phyloP scores from a whole-genome alignment of 2,329 filamentous ascomycete species.

The Orbilia ellipsospora region DNA sequence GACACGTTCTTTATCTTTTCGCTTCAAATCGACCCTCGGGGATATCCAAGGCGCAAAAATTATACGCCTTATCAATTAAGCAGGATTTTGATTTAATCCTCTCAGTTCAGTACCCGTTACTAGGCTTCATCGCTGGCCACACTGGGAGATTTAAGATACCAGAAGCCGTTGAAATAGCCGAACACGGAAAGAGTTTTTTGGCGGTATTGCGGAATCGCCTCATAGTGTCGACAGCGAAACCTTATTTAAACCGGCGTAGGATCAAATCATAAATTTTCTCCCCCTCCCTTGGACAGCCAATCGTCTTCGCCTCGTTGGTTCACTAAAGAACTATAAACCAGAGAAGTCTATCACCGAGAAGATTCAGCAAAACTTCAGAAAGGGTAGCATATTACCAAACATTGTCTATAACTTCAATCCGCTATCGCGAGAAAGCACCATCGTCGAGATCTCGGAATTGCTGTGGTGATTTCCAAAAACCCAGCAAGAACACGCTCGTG shows the following conservation, averaged over 20 bases:
- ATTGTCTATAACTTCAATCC: constrained; percentile 14
- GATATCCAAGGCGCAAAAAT: constrained; percentile 36
- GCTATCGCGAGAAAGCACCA: constrained; percentile 7
- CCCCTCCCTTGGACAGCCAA: constrained; percentile 18
- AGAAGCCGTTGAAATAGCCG: constrained; percentile 36
- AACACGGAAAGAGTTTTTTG: constrained; percentile 55
- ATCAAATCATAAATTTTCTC: constrained; percentile 38
- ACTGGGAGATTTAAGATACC: constrained; percentile 19
- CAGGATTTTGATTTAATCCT: constrained; percentile 11
- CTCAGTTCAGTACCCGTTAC: constrained; percentile 30
- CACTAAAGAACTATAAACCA: constrained; percentile 50
- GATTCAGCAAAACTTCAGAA: constrained; percentile 49
- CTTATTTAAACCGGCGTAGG: constrained; percentile 43
- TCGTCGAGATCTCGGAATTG: constrained; percentile 3
- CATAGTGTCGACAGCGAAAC: constrained; percentile 51
- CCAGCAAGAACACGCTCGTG: constrained; percentile 45
- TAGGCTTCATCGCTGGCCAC: constrained; percentile 14
- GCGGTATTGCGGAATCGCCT: constrained; percentile 42
- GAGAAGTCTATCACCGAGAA: constrained; percentile 53
- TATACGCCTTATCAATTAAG: constrained; percentile 33
- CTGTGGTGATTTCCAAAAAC: constrained; percentile 7
- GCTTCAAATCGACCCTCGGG: constrained; percentile 36
- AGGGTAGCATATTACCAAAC: constrained; percentile 17
- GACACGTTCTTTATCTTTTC: constrained; percentile 38
- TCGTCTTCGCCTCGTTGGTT: constrained; percentile 39